Conservation (phyloP, 148 eudicot genomes). For the Gaultheria prostrata region DNA sequence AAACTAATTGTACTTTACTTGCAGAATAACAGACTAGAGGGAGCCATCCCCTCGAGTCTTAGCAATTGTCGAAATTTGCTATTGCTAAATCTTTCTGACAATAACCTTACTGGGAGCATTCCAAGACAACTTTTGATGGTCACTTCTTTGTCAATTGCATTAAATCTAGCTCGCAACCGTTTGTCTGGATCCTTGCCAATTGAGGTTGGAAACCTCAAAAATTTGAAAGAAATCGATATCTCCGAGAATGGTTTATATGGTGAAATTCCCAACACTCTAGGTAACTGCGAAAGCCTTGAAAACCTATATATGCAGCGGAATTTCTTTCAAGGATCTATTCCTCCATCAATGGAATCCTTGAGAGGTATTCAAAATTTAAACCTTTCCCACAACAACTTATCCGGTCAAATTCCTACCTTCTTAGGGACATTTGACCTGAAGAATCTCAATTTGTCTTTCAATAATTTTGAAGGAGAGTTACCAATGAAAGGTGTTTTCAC, state of each 20-base stretch:
- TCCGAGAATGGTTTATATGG: not conserved
- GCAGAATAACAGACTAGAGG: not conserved
- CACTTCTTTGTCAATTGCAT: not conserved
- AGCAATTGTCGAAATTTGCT: not conserved
- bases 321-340: slow-evolving; percentile 3
- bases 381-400: too few relatives aligned
- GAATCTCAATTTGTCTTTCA: not conserved
- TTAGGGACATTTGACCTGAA: not conserved
- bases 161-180: slow-evolving; percentile 4
- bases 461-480: not conserved
- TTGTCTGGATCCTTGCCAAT: not conserved
- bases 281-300: not conserved
- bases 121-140: not conserved
- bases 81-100: not conserved
- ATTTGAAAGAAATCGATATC: not conserved
- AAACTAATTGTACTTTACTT: not conserved
- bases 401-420: not conserved
- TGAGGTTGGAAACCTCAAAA: not conserved
- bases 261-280: slow-evolving; percentile 12
- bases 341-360: not conserved
- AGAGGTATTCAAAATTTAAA: too few relatives aligned
- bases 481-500: not conserved
- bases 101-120: slow-evolving; percentile 17
- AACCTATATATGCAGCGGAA: not conserved
- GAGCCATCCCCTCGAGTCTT: slow-evolving; percentile 1